phyloP scores from a whole-genome alignment of 495 filamentous ascomycete species.

The Letharia columbiana region DNA sequence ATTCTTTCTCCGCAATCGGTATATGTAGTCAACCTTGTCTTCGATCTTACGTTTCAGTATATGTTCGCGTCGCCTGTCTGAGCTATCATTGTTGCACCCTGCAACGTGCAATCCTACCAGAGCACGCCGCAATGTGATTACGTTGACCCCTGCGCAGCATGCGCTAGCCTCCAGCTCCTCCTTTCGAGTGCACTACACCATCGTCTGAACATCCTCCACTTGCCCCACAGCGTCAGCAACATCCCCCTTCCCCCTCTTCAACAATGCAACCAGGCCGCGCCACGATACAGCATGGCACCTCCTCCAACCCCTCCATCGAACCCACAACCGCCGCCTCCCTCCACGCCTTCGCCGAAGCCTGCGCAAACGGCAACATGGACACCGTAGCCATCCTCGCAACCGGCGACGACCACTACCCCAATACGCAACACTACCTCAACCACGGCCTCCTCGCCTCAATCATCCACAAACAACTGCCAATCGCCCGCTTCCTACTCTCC shows the following conservation, averaged over 20 bases:
- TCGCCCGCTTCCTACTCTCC: neutral
- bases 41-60: neutral
- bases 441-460: neutral
- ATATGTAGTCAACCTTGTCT: neutral
- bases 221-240: neutral
- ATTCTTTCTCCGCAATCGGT: neutral
- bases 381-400: neutral
- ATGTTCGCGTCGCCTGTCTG: neutral
- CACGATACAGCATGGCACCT: neutral
- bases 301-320: neutral
- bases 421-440: neutral
- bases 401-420: constrained; percentile 1
- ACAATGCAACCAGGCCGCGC: neutral
- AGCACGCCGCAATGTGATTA: neutral
- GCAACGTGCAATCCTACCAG: neutral
- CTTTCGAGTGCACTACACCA: neutral
- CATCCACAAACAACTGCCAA: neutral
- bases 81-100: neutral
- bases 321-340: neutral
- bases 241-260: neutral
- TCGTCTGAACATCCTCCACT: neutral
- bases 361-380: neutral
- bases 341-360: constrained; percentile 1
- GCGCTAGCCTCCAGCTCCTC: neutral
- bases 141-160: neutral